Evolutionary conservation across 257 asterid species (phyloP).

Genomic region (Verbascum thapsus): DNA sequence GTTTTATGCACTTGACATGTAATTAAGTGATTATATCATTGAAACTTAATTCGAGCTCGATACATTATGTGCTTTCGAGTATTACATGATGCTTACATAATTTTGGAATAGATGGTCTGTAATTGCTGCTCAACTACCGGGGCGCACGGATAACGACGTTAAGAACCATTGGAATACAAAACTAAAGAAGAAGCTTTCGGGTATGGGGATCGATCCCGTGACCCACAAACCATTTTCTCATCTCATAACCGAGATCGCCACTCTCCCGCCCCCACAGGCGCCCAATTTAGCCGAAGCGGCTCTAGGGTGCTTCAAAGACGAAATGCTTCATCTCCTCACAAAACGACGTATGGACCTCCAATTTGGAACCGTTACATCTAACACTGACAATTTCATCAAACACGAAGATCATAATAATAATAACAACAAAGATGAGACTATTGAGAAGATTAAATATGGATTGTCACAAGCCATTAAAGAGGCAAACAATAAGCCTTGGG

Average conservation of each 20-base stretch:
- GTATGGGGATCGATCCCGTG: constrained; percentile 96
- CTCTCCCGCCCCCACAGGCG: constrained; percentile 84
- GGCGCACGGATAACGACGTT: constrained; percentile 92
- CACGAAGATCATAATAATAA: constrained; percentile 38
- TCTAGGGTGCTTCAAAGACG: constrained; percentile 93
- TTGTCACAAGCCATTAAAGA: constrained; percentile 65
- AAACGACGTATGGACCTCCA: constrained; percentile 78
- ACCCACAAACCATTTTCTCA: constrained; percentile 97
- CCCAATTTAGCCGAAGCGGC: constrained; percentile 94
- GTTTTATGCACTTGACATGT: too few species aligned
- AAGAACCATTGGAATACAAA: constrained; percentile 97
- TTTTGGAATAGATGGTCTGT: constrained; percentile 73
- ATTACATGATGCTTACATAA: background rate
- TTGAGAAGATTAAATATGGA: constrained; percentile 58
- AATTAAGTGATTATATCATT: too few species aligned
- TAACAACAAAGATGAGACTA: constrained; percentile 39
- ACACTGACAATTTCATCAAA: constrained; percentile 39
- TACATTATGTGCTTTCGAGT: background rate
- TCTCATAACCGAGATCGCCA: constrained; percentile 87
- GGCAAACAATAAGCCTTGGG: constrained; percentile 55
- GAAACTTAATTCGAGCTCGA: too few species aligned
- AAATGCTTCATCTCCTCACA: constrained; percentile 92
- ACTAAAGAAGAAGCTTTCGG: constrained; percentile 87
- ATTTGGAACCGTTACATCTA: constrained; percentile 22
- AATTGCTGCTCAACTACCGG: constrained; percentile 88